Evolutionary conservation across 1,284 basidiomycete genomes (phyloP).

Genomic region (Marasmius tenuissimus): DNA sequence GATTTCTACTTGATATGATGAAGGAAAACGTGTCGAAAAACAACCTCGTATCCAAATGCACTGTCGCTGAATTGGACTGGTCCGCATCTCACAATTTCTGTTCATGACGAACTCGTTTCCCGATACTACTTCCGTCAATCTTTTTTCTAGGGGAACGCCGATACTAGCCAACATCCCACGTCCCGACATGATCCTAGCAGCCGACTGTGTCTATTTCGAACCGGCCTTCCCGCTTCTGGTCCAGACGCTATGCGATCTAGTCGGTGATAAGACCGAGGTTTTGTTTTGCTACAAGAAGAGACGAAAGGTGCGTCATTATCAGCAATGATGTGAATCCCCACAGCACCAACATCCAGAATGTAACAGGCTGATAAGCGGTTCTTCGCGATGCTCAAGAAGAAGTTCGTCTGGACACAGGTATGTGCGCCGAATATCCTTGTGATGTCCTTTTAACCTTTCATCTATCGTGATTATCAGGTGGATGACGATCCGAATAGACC

Average conservation of each 20-base stretch:
- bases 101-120: slow-evolving; percentile 32
- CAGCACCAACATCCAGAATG: background rate
- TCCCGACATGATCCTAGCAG: slow-evolving; percentile 76
- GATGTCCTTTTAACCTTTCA: background rate
- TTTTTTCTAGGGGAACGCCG: slow-evolving; percentile 50
- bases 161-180: slow-evolving; percentile 43
- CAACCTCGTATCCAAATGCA: slow-evolving; percentile 47
- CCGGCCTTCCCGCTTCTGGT: slow-evolving; percentile 91
- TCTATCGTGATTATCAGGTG: background rate
- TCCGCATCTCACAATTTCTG: slow-evolving; percentile 30
- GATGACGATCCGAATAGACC: background rate
- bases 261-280: slow-evolving; percentile 58
- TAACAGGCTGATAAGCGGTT: slow-evolving; percentile 87
- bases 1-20: slow-evolving; percentile 79
- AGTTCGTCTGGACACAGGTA: slow-evolving; percentile 79
- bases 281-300: slow-evolving; percentile 94
- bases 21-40: slow-evolving; percentile 68
- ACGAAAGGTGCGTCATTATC: slow-evolving; percentile 62
- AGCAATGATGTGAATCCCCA: background rate
- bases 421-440: background rate
- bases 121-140: slow-evolving; percentile 9
- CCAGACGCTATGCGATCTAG: slow-evolving; percentile 72
- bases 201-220: slow-evolving; percentile 96
- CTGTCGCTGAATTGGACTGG: slow-evolving; percentile 80
- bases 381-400: slow-evolving; percentile 79